Evolutionary conservation across 208 protist genomes (phyloP).

Genomic region (Trypanosoma avium): DNA sequence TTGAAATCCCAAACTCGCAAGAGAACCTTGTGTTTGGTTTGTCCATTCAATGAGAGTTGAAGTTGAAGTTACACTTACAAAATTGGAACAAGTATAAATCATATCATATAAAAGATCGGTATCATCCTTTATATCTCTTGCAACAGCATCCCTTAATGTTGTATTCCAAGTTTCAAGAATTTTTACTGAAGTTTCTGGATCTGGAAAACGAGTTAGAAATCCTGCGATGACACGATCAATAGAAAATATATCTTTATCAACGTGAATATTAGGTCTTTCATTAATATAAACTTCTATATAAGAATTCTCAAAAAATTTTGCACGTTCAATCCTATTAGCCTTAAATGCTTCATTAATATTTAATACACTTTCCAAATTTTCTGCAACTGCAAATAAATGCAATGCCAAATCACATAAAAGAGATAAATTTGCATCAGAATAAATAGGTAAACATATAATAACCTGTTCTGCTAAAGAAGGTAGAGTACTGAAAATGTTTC

Average conservation of each 20-base stretch:
- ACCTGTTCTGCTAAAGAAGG: constrained; percentile 34
- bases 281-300: constrained; percentile 63
- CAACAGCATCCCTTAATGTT: constrained; percentile 59
- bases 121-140: constrained; percentile 57
- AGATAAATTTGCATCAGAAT: constrained; percentile 70
- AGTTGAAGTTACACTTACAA: constrained; percentile 54
- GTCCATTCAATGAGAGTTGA: constrained; percentile 44
- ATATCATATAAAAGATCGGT: constrained; percentile 57
- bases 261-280: constrained; percentile 46
- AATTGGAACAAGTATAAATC: constrained; percentile 51
- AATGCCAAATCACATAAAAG: constrained; percentile 54
- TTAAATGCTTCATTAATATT: constrained; percentile 44
- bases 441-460: constrained; percentile 65
- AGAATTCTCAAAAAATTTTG: constrained; percentile 60
- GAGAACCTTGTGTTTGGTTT: constrained; percentile 33
- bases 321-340: constrained; percentile 35
- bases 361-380: constrained; percentile 17
- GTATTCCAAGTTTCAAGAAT: constrained; percentile 56
- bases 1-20: constrained; percentile 42
- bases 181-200: constrained; percentile 34
- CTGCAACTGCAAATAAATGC: constrained; percentile 24
- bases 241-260: constrained; percentile 87
- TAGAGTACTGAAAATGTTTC: constrained; percentile 27
- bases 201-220: constrained; percentile 40
- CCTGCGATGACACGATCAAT: constrained; percentile 68